Evolutionary conservation across 768 basidiomycete species (phyloP), one percentile per base, ranked within the genome.

Genomic region (Xerocomellus dryophilus): DNA sequence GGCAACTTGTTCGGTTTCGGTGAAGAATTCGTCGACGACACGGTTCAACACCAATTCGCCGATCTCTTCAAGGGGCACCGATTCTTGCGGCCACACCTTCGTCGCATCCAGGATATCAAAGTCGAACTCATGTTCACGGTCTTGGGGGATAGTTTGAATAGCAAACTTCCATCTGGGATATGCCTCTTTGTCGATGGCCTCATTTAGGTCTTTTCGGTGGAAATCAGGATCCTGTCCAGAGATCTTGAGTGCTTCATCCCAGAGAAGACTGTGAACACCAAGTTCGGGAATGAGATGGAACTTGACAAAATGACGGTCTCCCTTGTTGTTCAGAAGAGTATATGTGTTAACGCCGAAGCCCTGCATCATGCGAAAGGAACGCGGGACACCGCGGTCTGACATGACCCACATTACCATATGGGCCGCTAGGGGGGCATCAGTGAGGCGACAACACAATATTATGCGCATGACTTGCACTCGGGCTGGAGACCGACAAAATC

Each of bases 231-330:
- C 93, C 67, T 93, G 90, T 0, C 90, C 88, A 15, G 60, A 56
- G 38, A 95, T 80, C 67, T 94, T 94, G 56, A 95, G 74, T 1
- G 89, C 89, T 61, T 97, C 93, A 57, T 96, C 93, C 92, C 93
- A 96, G 6, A 88, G 75, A 15, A 95, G 73, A 53, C 83, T 86
- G 65, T 93, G 88, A 2, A 88, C 88, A 20, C 92, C 92, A 15
- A 93, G 79, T 69, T 92, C 81, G 17, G 92, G 83, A 36, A 81
- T 81, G 76, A 83, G 89, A 69, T 93, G 90, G 68, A 93, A 94
- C 68, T 94, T 95, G 71, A 94, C 92, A 61, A 95, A 95, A 50
- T 80, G 78, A 1, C 84, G 79, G 62, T 91, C 78, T 41, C 84
- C 84, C 25, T 79, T 65, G 0, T 71, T 74, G 61, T 91, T 91